Base-by-base conservation (phyloP, 495 filamentous ascomycete genomes). In the Aeminium ludgeri region DNA sequence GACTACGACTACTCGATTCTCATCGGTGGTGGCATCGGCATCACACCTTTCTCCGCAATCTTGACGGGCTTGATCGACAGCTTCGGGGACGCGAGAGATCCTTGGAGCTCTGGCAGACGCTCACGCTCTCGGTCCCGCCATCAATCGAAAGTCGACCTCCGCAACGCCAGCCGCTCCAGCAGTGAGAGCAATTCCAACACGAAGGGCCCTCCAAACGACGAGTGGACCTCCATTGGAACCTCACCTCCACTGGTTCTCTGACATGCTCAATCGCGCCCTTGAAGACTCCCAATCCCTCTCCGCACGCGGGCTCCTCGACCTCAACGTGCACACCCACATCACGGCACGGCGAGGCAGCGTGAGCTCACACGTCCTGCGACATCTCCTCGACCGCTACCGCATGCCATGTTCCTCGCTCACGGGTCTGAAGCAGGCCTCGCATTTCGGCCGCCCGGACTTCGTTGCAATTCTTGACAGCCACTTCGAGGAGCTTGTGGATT, bases 181-280 rank as follows among this genome's bases (percentile, higher is more conserved):
- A 30, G 16, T 28, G 7, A 36, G 42, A 18, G 44, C 39, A 8
- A 48, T 20, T 16, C 38, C 17, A 47, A 48, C 27, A 12, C 39
- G 11, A 25, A 25, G 23, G 33, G 46, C 15, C 25, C 17, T 18
- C 16, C 30, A 51, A 57, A 35, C 51, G 60, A 6, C 51, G 59
- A 13, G 53, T 64, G 16, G 60, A 64, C 36, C 61, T 64, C 46
- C 58, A 62, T 50, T 64, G 60, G 59, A 62, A 28, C 59, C 61
- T 52, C 44, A 53, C 39, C 55, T 64, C 5, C 58, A 58, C 33
- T 64, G 60, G 60, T 56, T 64, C 37, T 55, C 59, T 0, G 56
- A 64, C 36, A 52, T 62, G 0, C 55, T 64, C 10, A 64, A 62
- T 49, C 29, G 46, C 3, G 55, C 61, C 28, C 29, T 30, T 3